phyloP scores from a whole-genome alignment of 441 rosid genomes.

The Pelargonium citronellum region DNA sequence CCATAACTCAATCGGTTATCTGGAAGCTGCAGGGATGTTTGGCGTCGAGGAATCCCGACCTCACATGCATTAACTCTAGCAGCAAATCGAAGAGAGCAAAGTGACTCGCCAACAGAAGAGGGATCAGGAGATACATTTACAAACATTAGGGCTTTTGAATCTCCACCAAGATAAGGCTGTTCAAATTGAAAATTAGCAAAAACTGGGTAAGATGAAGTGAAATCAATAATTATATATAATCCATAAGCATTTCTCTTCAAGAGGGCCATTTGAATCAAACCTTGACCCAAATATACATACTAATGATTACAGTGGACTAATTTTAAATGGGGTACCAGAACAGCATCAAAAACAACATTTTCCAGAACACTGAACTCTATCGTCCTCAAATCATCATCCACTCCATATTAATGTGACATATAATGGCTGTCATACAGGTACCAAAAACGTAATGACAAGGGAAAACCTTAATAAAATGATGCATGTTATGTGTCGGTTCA shows the following conservation, averaged over 20 bases:
- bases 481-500: not conserved
- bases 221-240: not conserved
- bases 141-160: slow-evolving; percentile 91
- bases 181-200: slow-evolving; percentile 17
- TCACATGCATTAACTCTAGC: slow-evolving; percentile 97
- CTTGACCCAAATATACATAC: too few species aligned
- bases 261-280: too few species aligned
- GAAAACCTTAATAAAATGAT: not conserved
- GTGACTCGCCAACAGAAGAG: slow-evolving; percentile 74
- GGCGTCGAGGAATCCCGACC: slow-evolving; percentile 85
- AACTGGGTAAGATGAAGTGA: not conserved
- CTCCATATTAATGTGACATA: too few species aligned
- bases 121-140: slow-evolving; percentile 93
- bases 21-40: slow-evolving; percentile 35
- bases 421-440: too few species aligned
- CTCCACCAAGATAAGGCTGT: slow-evolving; percentile 99
- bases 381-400: too few species aligned
- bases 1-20: slow-evolving; percentile 67
- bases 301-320: too few species aligned
- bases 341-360: too few species aligned
- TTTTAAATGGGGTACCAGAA: too few species aligned
- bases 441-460: too few species aligned
- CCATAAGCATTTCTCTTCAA: not conserved
- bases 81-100: slow-evolving; percentile 90
- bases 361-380: too few species aligned